These are phyloP conservation scores for Jasminum sambac DNA, from an alignment of 257 asterid species.

Conservation along the genomic window DNA sequence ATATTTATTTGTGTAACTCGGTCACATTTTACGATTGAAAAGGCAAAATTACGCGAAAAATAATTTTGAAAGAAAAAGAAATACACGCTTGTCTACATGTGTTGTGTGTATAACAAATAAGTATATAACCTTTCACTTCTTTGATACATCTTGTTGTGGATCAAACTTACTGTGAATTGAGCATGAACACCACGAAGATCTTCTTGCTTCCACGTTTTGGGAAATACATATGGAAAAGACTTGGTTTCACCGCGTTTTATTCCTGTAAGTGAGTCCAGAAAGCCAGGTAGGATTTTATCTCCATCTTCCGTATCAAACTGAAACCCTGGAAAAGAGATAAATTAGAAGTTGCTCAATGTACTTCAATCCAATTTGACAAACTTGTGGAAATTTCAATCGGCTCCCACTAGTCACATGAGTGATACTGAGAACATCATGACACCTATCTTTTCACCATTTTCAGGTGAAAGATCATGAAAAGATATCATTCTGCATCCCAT, in stretches of 20 bases:
- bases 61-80: background rate
- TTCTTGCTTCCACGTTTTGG: slow-evolving; percentile 89
- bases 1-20: background rate
- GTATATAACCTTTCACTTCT: slow-evolving; percentile 3
- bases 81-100: background rate
- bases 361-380: background rate
- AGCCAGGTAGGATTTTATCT: slow-evolving; percentile 81
- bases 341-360: background rate
- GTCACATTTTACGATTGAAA: background rate
- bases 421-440: no score
- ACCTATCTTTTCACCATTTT: no score
- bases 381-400: background rate
- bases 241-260: slow-evolving; percentile 72
- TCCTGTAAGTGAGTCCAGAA: slow-evolving; percentile 61
- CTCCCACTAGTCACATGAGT: no score
- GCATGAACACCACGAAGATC: slow-evolving; percentile 88
- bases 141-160: background rate
- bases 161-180: slow-evolving; percentile 69
- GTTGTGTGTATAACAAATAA: background rate
- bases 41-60: background rate
- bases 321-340: slow-evolving; percentile 57
- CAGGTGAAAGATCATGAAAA: no score
- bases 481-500: no score
- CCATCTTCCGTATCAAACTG: slow-evolving; percentile 96
- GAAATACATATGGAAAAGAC: slow-evolving; percentile 80